A percentile compares a stretch with the other conserved stretches of the same genome.
phyloP scores from a whole-genome alignment of 495 filamentous ascomycete species.

The Chaetomidium leptoderma region DNA sequence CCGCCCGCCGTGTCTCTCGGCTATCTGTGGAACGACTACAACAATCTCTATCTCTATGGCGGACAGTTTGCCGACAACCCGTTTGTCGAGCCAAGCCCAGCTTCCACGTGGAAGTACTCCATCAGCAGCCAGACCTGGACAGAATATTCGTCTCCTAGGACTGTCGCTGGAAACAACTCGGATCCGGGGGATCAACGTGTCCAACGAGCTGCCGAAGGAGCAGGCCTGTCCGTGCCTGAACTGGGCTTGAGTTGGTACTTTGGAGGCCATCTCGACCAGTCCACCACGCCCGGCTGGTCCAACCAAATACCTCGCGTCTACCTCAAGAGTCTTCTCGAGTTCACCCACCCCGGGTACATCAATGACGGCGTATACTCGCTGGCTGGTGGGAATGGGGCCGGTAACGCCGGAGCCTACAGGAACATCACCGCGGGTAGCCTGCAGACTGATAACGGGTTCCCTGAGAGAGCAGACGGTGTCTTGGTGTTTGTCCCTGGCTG shows the following conservation, averaged over 20 bases:
- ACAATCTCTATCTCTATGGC: slow-evolving; percentile 66
- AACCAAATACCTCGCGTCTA: slow-evolving; percentile 57
- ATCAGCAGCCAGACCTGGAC: slow-evolving; percentile 56
- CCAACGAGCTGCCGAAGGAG: slow-evolving; percentile 65
- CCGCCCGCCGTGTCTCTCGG: slow-evolving; percentile 67
- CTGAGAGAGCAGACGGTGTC: slow-evolving; percentile 66
- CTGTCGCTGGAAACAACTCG: slow-evolving; percentile 55
- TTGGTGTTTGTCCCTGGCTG: slow-evolving; percentile 69
- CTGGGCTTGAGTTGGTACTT: slow-evolving; percentile 70
- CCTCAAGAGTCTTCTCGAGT: slow-evolving; percentile 69
- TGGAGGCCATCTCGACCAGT: slow-evolving; percentile 65
- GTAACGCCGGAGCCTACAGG: slow-evolving; percentile 53
- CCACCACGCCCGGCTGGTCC: slow-evolving; percentile 68
- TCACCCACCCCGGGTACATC: slow-evolving; percentile 61
- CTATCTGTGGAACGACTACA: slow-evolving; percentile 65
- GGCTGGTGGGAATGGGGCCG: slow-evolving; percentile 43
- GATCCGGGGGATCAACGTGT: slow-evolving; percentile 48
- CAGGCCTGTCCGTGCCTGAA: slow-evolving; percentile 62
- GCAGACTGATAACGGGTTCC: slow-evolving; percentile 58
- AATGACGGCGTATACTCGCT: slow-evolving; percentile 56
- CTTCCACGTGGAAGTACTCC: slow-evolving; percentile 64
- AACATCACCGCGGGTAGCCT: slow-evolving; percentile 69
- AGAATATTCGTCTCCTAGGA: slow-evolving; percentile 53
- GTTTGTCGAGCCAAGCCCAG: slow-evolving; percentile 44
- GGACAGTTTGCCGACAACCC: slow-evolving; percentile 64